Evolutionary conservation across 192 early-diverging fungal species (phyloP).

Genomic region (Lunasporangiospora selenospora): DNA sequence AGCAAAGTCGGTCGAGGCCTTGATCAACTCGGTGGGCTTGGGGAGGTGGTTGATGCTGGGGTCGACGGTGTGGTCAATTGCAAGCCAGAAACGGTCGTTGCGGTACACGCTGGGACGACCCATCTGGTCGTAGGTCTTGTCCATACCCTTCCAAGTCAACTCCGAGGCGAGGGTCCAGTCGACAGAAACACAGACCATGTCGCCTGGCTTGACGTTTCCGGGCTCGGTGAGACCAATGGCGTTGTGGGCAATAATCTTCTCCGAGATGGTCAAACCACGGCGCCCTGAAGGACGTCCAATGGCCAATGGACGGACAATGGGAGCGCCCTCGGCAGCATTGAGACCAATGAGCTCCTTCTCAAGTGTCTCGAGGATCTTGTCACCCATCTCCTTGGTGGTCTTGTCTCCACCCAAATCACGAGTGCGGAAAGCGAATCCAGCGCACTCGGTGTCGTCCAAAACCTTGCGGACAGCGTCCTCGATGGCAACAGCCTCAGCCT

Average conservation of each 20-base stretch:
- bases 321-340: slow-evolving; percentile 43
- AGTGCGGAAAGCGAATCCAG: slow-evolving; percentile 81
- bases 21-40: slow-evolving; percentile 72
- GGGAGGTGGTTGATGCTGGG: slow-evolving; percentile 75
- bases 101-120: slow-evolving; percentile 77
- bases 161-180: slow-evolving; percentile 87
- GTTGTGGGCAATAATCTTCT: slow-evolving; percentile 80
- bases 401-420: slow-evolving; percentile 88
- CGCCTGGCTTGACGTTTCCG: slow-evolving; percentile 74
- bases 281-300: slow-evolving; percentile 58
- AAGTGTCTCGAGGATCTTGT: slow-evolving; percentile 83
- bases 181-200: slow-evolving; percentile 82
- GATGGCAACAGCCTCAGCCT: slow-evolving; percentile 88
- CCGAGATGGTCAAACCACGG: slow-evolving; percentile 75
- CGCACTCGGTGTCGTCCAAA: slow-evolving; percentile 79
- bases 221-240: slow-evolving; percentile 74
- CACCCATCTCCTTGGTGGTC: slow-evolving; percentile 90
- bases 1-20: slow-evolving; percentile 68
- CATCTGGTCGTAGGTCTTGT: slow-evolving; percentile 83
- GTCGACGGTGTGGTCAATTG: slow-evolving; percentile 80
- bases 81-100: slow-evolving; percentile 85
- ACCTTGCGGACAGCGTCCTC: slow-evolving; percentile 93
- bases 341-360: slow-evolving; percentile 66
- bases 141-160: slow-evolving; percentile 87
- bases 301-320: slow-evolving; percentile 42